These are phyloP conservation scores for Pseudocercospora crystallina DNA, from an alignment of 2,329 filamentous ascomycete genomes.

Conservation along the genomic window DNA sequence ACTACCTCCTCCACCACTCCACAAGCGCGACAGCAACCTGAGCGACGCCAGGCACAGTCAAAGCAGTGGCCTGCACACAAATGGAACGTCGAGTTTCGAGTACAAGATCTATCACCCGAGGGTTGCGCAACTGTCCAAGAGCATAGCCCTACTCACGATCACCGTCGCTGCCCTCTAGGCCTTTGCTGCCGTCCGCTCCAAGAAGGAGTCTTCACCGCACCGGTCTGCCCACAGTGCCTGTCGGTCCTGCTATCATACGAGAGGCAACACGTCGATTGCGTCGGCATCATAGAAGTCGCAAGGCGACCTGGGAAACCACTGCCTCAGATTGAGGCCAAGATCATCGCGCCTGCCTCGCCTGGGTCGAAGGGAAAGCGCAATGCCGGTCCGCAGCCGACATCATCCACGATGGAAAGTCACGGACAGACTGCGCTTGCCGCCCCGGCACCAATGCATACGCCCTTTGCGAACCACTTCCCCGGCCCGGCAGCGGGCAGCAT, in stretches of 20 bases:
- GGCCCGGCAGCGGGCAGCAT: not conserved
- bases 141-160: too few relatives aligned
- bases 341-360: not conserved
- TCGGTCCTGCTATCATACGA: too few relatives aligned
- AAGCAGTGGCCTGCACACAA: too few relatives aligned
- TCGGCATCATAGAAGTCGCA: too few relatives aligned
- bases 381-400: conserved; percentile 1
- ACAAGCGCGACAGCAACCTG: too few relatives aligned
- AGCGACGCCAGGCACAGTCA: too few relatives aligned
- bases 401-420: conserved; percentile 16
- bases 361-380: not conserved
- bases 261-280: too few relatives aligned
- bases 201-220: conserved; percentile 4
- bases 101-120: too few relatives aligned
- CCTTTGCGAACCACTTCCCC: not conserved
- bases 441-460: not conserved
- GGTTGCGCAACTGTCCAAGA: too few relatives aligned
- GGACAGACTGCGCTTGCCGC: conserved; percentile 2
- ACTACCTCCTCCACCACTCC: too few relatives aligned
- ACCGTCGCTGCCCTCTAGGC: not conserved
- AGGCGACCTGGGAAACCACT: not conserved
- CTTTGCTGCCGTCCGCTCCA: too few relatives aligned
- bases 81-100: too few relatives aligned
- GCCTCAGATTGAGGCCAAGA: not conserved
- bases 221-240: not conserved